Percentiles rank a stretch among this genome's conserved stretches.
phyloP scores from a whole-genome alignment of 139 green algal species.

The Picochlorum costavermella region DNA sequence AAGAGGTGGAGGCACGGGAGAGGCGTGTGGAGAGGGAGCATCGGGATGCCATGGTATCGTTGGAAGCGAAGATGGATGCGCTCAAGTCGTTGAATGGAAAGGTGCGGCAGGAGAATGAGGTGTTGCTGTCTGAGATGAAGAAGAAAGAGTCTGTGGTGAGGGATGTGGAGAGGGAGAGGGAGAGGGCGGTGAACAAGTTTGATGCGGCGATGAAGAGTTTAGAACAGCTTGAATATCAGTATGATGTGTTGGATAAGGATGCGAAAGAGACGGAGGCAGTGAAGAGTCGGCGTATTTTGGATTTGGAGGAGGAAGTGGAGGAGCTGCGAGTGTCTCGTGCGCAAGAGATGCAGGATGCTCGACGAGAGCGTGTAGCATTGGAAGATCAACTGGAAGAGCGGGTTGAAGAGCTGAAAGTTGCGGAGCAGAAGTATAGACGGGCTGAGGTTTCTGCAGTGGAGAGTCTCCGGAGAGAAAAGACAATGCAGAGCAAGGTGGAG shows the following conservation, averaged over 20 bases:
- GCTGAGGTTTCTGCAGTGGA: conserved; percentile 8
- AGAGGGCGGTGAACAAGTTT: conserved; percentile 33
- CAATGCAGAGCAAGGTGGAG: not conserved
- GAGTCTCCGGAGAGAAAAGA: not conserved
- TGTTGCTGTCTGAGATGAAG: conserved; percentile 19
- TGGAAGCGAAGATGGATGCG: conserved; percentile 7
- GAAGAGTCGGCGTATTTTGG: conserved; percentile 11
- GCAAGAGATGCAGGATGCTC: conserved; percentile 1
- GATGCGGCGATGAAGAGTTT: conserved; percentile 31
- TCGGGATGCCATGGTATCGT: conserved; percentile 5
- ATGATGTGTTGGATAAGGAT: conserved; percentile 21
- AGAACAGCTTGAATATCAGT: conserved; percentile 36
- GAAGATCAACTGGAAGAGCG: not conserved
- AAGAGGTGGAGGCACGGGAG: conserved; percentile 2
- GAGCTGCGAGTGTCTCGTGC: conserved; percentile 2
- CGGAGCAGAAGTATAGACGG: not conserved
- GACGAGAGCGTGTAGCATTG: conserved; percentile 8
- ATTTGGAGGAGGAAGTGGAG: conserved; percentile 18
- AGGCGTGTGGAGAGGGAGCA: conserved; percentile 9
- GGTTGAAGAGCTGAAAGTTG: not conserved
- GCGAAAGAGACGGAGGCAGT: conserved; percentile 15
- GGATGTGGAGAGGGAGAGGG: conserved; percentile 24
- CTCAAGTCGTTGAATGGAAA: conserved; percentile 1
- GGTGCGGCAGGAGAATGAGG: conserved; percentile 20
- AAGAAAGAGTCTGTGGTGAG: conserved; percentile 14